Evolutionary conservation across 2,329 filamentous ascomycete genomes (phyloP), one percentile per base, ranked within the genome.

Genomic region (Kalaharituber pfeilii): DNA sequence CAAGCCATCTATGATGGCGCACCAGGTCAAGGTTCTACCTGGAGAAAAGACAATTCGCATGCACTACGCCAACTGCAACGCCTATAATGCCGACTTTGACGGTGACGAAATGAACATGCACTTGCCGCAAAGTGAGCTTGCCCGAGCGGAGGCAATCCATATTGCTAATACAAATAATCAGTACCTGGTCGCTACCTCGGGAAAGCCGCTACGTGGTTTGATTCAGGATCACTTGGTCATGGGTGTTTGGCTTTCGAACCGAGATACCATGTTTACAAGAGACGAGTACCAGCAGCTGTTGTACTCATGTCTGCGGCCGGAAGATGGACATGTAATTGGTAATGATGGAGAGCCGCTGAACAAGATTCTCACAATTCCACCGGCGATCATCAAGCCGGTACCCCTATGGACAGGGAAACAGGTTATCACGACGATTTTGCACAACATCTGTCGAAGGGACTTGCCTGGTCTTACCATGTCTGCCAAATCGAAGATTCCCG

Each of bases 71-170:
- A 98, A 98, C 68, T 96, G 91, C 69, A 98, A 98, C 66, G 95
- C 91, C 0, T 98, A 98, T 74, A 98, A 98, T 64, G 91, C 91
- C 28, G 91, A 98, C 75, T 98, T 98, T 66, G 93, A 98, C 65
- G 91, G 91, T 68, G 91, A 98, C 67, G 91, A 98, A 69, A 98
- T 98, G 91, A 98, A 98, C 68, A 93, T 98, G 88, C 91, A 98
- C 70, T 96, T 98, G 65, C 91, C 91, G 1, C 91, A 98, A 64
- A 96, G 94, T 62, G 93, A 96, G 67, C 75, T 96, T 60, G 91
- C 91, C 15, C 78, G 91, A 62, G 85, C 89, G 1, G 91, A 98
- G 70, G 91, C 91, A 1, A 76, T 94, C 62, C 85, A 87, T 62
- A 82, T 98, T 64, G 91, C 91, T 33, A 89, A 96, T 67, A 95